Conservation (phyloP, 345 rosid species). For the Populus nigra region DNA sequence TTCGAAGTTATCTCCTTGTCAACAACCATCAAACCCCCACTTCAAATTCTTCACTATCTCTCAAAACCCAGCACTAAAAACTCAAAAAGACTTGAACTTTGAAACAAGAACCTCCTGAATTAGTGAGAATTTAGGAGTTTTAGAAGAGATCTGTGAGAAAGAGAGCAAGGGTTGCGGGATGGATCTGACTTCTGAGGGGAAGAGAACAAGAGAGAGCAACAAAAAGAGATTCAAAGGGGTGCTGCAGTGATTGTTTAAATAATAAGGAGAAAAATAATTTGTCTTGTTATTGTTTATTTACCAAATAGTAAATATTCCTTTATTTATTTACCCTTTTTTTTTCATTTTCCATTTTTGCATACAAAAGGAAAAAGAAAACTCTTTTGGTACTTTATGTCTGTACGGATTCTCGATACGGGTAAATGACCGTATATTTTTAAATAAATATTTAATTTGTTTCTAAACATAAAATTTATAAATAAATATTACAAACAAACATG, state of each 20-base stretch:
- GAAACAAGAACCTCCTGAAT: neutral
- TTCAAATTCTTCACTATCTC: neutral
- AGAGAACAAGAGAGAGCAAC: neutral
- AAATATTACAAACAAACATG: no score
- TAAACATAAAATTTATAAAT: no score
- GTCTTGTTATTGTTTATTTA: neutral
- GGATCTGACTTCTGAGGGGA: neutral
- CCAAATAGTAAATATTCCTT: no score
- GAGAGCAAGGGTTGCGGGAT: neutral
- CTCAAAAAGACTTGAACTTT: neutral
- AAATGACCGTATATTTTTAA: no score
- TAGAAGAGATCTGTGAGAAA: neutral
- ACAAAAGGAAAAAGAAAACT: neutral
- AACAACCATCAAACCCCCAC: neutral
- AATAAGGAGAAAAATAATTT: neutral
- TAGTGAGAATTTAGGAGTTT: neutral
- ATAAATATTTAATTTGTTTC: no score
- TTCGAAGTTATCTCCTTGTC: constrained; percentile 1
- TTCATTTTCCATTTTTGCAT: no score
- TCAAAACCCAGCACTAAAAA: constrained; percentile 2
- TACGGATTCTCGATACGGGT: no score
- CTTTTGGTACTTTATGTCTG: neutral
- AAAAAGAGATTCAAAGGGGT: neutral
- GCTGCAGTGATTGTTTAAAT: neutral
- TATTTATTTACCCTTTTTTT: neutral